phyloP scores from a whole-genome alignment of 805 yeast genomes.

The Candida tallmaniae region DNA sequence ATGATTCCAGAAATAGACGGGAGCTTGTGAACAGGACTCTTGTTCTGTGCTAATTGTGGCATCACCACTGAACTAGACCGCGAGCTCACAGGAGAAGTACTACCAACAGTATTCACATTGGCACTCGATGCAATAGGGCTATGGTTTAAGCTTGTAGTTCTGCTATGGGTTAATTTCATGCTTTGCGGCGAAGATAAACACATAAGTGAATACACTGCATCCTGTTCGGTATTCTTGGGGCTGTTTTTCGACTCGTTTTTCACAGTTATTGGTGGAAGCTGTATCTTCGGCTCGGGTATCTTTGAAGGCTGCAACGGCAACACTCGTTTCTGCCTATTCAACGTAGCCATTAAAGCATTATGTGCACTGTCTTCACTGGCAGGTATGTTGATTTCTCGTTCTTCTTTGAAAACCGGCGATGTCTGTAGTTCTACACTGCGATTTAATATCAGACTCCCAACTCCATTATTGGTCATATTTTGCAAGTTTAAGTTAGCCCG shows the following conservation, averaged over 20 bases:
- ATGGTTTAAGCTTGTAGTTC: conserved; percentile 21
- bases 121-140: conserved; percentile 2
- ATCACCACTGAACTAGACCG: conserved; percentile 21
- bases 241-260: conserved; percentile 12
- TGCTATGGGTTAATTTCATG: conserved; percentile 24
- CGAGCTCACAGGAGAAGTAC: conserved; percentile 14
- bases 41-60: conserved; percentile 7
- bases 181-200: conserved; percentile 50
- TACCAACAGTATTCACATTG: conserved; percentile 1
- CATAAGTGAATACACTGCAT: conserved; percentile 53
- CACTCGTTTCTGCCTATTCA: conserved; percentile 3
- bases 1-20: conserved; percentile 29
- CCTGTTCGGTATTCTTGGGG: conserved; percentile 44
- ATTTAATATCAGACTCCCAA: conserved; percentile 7
- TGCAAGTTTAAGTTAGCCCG: conserved; percentile 34
- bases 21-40: conserved; percentile 9
- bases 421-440: conserved; percentile 2
- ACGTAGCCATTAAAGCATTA: conserved; percentile 39
- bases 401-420: conserved; percentile 5
- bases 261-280: conserved; percentile 28
- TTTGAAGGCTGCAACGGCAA: conserved; percentile 11
- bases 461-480: conserved; percentile 26
- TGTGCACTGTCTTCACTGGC: conserved; percentile 41
- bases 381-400: conserved; percentile 16
- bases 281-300: conserved; percentile 11